These are phyloP conservation scores for Ophiostoma piceae DNA, from an alignment of 2,329 filamentous ascomycete genomes.

Conservation along the genomic window DNA sequence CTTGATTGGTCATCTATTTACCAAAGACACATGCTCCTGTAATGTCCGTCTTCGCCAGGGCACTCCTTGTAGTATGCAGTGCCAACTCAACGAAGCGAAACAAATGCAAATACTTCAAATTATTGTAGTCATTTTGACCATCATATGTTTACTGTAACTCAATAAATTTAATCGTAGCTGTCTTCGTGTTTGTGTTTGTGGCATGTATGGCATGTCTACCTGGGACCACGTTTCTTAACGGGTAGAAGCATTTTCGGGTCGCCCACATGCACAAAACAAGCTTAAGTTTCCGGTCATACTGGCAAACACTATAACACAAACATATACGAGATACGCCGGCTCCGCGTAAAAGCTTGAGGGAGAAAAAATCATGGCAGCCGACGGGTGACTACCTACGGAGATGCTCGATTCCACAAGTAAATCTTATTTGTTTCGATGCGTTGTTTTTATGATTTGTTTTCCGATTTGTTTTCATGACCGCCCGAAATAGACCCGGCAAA, in stretches of 20 bases:
- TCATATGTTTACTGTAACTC: no score
- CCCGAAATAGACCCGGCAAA: neutral
- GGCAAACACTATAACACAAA: neutral
- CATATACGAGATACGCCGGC: neutral
- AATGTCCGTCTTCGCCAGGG: slow-evolving; percentile 17
- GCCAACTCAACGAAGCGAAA: neutral
- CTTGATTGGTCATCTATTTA: neutral
- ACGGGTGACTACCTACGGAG: neutral
- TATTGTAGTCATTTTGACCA: no score
- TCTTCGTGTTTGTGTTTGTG: neutral
- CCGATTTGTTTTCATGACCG: neutral
- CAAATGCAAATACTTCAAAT: neutral
- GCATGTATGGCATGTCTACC: neutral
- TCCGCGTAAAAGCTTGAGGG: neutral
- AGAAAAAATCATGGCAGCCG: neutral
- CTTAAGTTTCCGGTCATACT: neutral
- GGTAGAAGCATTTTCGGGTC: slow-evolving; percentile 1
- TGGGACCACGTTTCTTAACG: neutral
- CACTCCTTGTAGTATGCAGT: neutral
- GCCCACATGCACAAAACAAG: neutral
- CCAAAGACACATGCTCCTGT: slow-evolving; percentile 8
- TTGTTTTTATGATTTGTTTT: neutral
- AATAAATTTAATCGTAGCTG: neutral
- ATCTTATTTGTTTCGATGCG: neutral
- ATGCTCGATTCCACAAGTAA: neutral